Base-by-base conservation (phyloP, 805 yeast genomes). In the Ogataea angusta region DNA sequence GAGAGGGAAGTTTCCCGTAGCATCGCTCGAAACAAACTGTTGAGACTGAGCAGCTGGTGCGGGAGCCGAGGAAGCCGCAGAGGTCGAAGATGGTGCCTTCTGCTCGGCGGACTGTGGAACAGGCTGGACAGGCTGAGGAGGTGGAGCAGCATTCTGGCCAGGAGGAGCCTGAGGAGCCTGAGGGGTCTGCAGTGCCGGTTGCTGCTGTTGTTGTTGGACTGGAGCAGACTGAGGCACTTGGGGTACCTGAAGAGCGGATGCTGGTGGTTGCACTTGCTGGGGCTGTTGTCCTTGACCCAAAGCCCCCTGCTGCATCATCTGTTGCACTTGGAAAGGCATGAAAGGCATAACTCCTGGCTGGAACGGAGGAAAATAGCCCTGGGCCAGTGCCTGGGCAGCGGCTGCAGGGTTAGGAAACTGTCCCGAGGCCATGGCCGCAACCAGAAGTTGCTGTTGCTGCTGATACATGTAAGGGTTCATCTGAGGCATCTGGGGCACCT, bases 381-480 rank as follows among this genome's bases (percentile, higher is more conserved):
- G 64, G 2, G 59, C 48, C 57, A 60, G 42, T 3, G 64, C 65
- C 37, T 57, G 62, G 19, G 62, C 53, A 13, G 65, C 66, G 16
- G 57, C 46, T 19, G 54, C 59, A 22, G 59, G 38, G 31, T 56
- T 57, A 21, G 64, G 61, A 30, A 61, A 60, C 34, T 57, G 60
- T 22, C 63, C 64, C 1, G 63, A 47, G 9, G 64, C 63, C 30
- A 61, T 64, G 10, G 62, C 58, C 23, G 59, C 56, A 13, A 56
- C 47, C 30, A 56, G 49, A 29, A 55, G 46, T 36, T 61, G 67
- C 13, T 54, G 58, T 34, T 57, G 66, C 21, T 59, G 63, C 12
- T 59, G 61, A 33, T 59, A 39, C 55, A 55, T 57, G 35, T 54
- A 57, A 9, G 53, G 56, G 38, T 47, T 59, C 34, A 50, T 50